phyloP scores from a whole-genome alignment of 352 stramenopile genomes.

The Plasmopara halstedii region DNA sequence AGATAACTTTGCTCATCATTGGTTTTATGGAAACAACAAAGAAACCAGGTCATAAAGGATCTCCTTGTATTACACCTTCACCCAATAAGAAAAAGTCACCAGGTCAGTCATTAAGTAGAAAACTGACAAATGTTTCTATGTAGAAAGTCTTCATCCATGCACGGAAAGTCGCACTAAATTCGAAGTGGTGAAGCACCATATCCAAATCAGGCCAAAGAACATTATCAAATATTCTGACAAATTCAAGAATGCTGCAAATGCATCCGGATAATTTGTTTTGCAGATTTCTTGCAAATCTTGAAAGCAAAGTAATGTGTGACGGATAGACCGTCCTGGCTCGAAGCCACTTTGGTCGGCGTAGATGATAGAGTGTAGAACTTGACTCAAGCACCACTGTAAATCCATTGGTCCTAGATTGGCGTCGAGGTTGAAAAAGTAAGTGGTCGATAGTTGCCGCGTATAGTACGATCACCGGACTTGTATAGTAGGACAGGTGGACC shows the following conservation, averaged over 20 bases:
- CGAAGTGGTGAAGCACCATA: neutral
- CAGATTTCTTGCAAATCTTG: conserved; percentile 6
- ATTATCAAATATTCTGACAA: neutral
- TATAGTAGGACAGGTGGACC: conserved; percentile 5
- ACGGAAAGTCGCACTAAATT: neutral
- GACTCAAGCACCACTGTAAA: neutral
- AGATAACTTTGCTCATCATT: conserved; percentile 1
- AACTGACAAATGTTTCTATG: conserved; percentile 3
- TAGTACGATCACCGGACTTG: neutral
- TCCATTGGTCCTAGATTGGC: conserved; percentile 4
- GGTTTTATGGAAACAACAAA: conserved; percentile 13
- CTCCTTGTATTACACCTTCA: conserved; percentile 4
- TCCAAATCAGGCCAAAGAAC: neutral
- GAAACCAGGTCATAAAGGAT: conserved; percentile 5
- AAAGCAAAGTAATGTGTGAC: conserved; percentile 6
- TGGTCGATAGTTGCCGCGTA: conserved; percentile 6
- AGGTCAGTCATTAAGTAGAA: conserved; percentile 6
- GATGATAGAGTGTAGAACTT: conserved; percentile 1
- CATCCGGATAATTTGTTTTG: neutral
- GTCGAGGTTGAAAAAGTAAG: conserved; percentile 9
- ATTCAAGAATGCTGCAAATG: neutral
- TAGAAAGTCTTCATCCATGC: conserved; percentile 10
- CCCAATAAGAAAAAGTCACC: conserved; percentile 4
- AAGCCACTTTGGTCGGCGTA: conserved; percentile 10
- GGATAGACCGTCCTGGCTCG: conserved; percentile 1